Evolutionary conservation across 768 basidiomycete genomes (phyloP), one percentile per base, ranked within the genome.

Genomic region (Mycena rosella): DNA sequence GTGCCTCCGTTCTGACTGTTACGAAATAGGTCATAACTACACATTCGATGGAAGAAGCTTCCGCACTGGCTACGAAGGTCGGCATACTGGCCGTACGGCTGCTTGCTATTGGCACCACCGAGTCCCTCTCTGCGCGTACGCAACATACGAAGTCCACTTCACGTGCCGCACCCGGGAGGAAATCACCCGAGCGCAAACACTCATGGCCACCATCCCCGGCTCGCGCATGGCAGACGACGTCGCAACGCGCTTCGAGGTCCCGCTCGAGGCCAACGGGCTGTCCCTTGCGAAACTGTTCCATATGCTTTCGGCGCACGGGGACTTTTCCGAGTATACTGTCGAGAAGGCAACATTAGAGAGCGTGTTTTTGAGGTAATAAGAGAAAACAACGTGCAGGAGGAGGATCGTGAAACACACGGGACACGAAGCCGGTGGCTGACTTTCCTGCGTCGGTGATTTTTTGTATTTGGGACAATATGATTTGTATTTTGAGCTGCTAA

Each of bases 91-190:
- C 93, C 1, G 88, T 87, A 61, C 85, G 84, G 54, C 81, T 94
- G 80, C 84, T 94, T 1, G 92, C 91, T 67, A 81, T 93, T 54
- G 92, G 91, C 1, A 89, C 91, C 3, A 88, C 86, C 0, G 84
- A 87, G 27, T 83, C 85, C 5, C 85, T 94, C 7, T 88, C 88
- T 1, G 81, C 86, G 29, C 88, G 91, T 90, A 93, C 74, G 88
- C 89, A 10, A 87, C 84, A 1, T 94, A 95, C 75, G 91, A 93
- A 72, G 88, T 93, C 22, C 92, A 94, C 75, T 89, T 94, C 74
- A 85, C 87, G 2, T 90, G 89, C 67, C 87, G 86, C 1, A 88
- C 87, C 0, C 83, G 89, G 11, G 89, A 90, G 60, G 91, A 91
- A 44, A 79, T 87, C 18, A 71, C 77, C 8, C 83, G 82, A 65